Evolutionary conservation across 768 basidiomycete species (phyloP), one percentile per base, ranked within the genome.

Genomic region (Amanita subjunquillea): DNA sequence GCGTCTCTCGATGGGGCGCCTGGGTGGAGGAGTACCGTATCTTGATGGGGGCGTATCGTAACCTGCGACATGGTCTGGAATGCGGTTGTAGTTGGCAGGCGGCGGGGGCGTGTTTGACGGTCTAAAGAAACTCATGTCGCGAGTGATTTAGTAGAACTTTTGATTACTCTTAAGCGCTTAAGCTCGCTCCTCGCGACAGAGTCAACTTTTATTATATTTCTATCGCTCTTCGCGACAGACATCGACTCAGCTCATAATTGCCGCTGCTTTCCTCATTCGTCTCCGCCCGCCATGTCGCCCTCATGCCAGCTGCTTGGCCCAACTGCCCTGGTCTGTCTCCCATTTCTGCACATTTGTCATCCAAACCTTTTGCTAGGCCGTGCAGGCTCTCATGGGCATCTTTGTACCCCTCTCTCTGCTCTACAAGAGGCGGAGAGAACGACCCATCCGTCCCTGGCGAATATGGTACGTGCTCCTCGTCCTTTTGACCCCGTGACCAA

Each of bases 381-480:
- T 92, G 17, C 90, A 97, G 69, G 87, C 65, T 3, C 74, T 91
- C 20, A 85, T 98, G 85, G 95, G 92, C n/a, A 66, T 92, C 15
- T 69, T 97, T 29, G 93, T 95, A n/a, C 75, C 97, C 30, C 72
- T 83, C 15, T 91, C 91, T 2, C 73, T 97, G 44, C 77, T 97
- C 4, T 83, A 83, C 62, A 98, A 98, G 65, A 75, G 95, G 53
- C 87, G 94, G 53, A 73, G 88, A 58, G 95, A 98, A 69, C 72
- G 76, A 25, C 83, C 83, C 13, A 90, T 83, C 64, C 79, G 95
- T 27, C 87, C 84, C 17, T 98, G 95, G 95, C 74, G 77, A 59
- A 95, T 96, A 69, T 98, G 95, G 91, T 87, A 59, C 54, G 80
- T 63, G 57, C 12, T 25, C 54, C 41, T 42, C 22, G 44, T 54